phyloP scores from a whole-genome alignment of 1,284 basidiomycete species.

The Malassezia japonica region DNA sequence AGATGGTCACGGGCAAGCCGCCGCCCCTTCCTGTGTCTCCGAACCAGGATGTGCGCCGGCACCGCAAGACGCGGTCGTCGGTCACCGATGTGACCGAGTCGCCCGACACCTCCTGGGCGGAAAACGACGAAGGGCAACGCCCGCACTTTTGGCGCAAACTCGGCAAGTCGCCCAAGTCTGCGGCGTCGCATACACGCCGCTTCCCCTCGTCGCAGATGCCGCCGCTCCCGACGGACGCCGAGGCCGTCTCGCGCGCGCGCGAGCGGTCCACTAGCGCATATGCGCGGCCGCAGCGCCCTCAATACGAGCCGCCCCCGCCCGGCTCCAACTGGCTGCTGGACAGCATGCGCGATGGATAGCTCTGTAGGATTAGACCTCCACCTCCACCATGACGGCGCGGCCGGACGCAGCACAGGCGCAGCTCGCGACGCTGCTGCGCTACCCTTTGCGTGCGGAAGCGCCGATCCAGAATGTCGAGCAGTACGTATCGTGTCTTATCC shows the following conservation, averaged over 20 bases:
- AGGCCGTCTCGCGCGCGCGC: not conserved
- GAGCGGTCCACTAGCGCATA: not conserved
- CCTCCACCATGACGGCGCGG: not conserved
- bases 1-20: not conserved
- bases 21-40: not conserved
- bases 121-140: not conserved
- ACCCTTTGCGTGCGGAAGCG: not conserved
- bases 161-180: not conserved
- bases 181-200: no score
- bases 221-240: not conserved
- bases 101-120: not conserved
- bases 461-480: not conserved
- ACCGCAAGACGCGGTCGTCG: not conserved
- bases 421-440: conserved; percentile 1
- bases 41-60: not conserved
- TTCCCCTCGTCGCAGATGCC: not conserved
- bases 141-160: not conserved
- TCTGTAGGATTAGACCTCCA: not conserved
- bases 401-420: not conserved
- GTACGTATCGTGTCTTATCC: not conserved
- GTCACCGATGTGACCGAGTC: not conserved
- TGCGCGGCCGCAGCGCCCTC: not conserved
- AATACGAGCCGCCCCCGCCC: not conserved
- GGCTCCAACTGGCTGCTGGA: not conserved
- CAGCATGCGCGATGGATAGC: not conserved